Evolutionary conservation across 345 rosid genomes (phyloP), one percentile per base, ranked within the genome.

Genomic region (Excoecaria cochinchinensis): DNA sequence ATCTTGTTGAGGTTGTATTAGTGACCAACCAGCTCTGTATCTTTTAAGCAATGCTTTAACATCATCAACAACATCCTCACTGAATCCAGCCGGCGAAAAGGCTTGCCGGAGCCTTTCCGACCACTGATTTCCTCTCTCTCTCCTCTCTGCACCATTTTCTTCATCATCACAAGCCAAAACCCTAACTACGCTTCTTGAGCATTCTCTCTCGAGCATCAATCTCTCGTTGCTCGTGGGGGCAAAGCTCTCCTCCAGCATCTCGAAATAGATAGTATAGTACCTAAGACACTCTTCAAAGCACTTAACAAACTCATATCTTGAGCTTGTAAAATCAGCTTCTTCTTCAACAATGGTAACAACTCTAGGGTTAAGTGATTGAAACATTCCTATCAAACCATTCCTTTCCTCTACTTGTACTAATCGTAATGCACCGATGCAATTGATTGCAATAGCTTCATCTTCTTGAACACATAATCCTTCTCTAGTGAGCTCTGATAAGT

Each of bases 241-340:
- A 65, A 91, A 91, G 87, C 93, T 84, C 81, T 89, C 92, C 47
- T 91, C 92, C 13, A 91, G 76, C 93, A 87, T 91, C 84, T 91
- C 90, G 17, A 91, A 91, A 69, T 89, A 91, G 13, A 87, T 61
- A 0, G 90, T 86, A 47, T 91, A 91, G 60, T 82, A 88, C 76
- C 88, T 84, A 9, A 91, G 80, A 73, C 91, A 88, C 88, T 91
- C 96, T 77, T 91, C 91, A 24, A 91, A 91, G 74, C 93, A 88
- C 81, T 73, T 79, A 47, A 87, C 89, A 46, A 86, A 91, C 31
- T 89, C 89, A 51, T 81, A 69, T 71, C 81, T 81, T 24, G 85
- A 69, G 86, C 87, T 86, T 0, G 87, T 81, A 11, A 89, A 83
- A 76, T 91, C 93, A 39, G 90, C 93, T 86, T 91, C 96, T 82